These are phyloP conservation scores for Agrocybe praecox DNA, from an alignment of 768 basidiomycete species.

Conservation along the genomic window DNA sequence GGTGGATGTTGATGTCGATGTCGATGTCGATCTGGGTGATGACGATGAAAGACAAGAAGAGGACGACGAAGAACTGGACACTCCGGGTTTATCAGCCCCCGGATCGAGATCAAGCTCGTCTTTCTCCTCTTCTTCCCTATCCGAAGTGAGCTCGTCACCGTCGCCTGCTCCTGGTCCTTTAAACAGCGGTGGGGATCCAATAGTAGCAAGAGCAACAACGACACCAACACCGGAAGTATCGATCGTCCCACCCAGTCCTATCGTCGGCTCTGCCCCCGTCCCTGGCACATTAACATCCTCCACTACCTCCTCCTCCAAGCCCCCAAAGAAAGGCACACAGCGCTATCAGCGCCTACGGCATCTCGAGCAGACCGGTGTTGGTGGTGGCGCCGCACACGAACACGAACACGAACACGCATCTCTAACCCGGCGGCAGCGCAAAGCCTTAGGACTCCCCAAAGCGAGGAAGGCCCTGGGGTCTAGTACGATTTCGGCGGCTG, in stretches of 20 bases:
- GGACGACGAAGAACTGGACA: conserved; percentile 22
- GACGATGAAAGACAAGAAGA: conserved; percentile 14
- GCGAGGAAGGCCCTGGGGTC: no score
- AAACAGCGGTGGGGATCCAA: not conserved
- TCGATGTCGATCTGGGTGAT: conserved; percentile 9
- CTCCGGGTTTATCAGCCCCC: conserved; percentile 22
- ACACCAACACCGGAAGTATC: not conserved
- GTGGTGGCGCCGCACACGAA: no score
- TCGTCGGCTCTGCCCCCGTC: no score
- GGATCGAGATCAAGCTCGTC: conserved; percentile 6
- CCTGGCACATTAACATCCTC: no score
- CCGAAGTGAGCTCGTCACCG: not conserved
- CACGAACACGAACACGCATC: conserved; percentile 36
- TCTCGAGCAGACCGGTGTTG: conserved; percentile 1
- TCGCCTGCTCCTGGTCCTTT: not conserved
- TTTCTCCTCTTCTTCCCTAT: not conserved
- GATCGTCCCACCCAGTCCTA: not conserved
- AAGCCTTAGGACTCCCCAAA: conserved; percentile 69
- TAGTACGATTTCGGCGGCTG: no score
- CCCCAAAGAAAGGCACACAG: not conserved
- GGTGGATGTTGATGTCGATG: not conserved
- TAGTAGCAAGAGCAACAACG: no score
- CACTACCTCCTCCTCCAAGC: not conserved
- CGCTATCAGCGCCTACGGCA: not conserved
- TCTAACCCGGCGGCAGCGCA: conserved; percentile 70